Percentiles rank a stretch among this genome's conserved stretches.
Evolutionary conservation across 2,329 filamentous ascomycete species (phyloP).

Genomic region (Fusarium paranaense): DNA sequence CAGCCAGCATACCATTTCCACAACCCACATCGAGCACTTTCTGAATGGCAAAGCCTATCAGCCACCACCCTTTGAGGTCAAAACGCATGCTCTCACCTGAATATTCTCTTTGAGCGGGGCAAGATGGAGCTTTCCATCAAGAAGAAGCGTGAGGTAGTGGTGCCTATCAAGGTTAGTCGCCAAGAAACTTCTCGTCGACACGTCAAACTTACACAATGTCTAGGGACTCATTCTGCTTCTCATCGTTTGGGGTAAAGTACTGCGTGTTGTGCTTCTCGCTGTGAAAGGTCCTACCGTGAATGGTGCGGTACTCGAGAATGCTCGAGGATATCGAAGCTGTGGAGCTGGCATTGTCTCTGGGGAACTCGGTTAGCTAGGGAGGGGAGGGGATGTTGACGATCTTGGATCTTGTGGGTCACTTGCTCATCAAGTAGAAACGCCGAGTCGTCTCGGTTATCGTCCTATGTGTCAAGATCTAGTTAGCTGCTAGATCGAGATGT

Average conservation of each 20-base stretch:
- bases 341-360: conserved; percentile 5
- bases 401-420: conserved; percentile 1
- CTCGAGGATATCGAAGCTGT: conserved; percentile 4
- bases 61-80: neutral
- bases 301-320: conserved; percentile 12
- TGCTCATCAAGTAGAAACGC: neutral
- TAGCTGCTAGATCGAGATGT: neutral
- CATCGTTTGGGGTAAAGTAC: conserved; percentile 15
- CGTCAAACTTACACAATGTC: conserved; percentile 4
- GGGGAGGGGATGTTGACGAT: neutral
- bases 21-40: conserved; percentile 5
- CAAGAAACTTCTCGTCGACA: neutral
- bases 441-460: neutral
- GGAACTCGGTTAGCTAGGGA: neutral
- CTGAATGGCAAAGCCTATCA: neutral
- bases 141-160: conserved; percentile 5
- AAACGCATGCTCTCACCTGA: neutral
- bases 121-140: conserved; percentile 1
- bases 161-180: neutral
- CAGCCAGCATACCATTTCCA: neutral
- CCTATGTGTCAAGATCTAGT: neutral
- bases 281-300: conserved; percentile 10
- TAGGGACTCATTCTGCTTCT: conserved; percentile 9
- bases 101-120: neutral
- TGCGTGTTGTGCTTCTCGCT: conserved; percentile 13